Evolutionary conservation across 2,329 filamentous ascomycete species (phyloP).

Genomic region (Epichloe baconii): DNA sequence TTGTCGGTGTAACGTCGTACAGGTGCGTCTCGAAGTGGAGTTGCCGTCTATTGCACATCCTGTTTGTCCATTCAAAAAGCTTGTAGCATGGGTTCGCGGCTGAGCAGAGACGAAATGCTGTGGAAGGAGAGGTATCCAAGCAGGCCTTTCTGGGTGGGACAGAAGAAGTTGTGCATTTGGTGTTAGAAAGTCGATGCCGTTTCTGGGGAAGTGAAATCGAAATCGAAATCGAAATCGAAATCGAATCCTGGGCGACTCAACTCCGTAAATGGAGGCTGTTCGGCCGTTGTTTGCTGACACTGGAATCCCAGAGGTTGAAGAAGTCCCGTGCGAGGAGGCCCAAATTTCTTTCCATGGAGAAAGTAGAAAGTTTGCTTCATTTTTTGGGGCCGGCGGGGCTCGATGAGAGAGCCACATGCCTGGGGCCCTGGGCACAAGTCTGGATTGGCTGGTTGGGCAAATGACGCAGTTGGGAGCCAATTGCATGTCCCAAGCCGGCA

Average conservation of each 20-base stretch:
- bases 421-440: too few relatives aligned
- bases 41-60: conserved; percentile 1
- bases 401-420: not conserved
- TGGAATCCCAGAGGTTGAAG: not conserved
- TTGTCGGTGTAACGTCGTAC: conserved; percentile 4
- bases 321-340: not conserved
- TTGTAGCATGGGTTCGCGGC: conserved; percentile 5
- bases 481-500: too few relatives aligned
- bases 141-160: not conserved
- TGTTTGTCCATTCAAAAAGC: conserved; percentile 1
- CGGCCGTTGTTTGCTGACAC: not conserved
- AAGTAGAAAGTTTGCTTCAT: not conserved
- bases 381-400: not conserved
- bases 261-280: not conserved
- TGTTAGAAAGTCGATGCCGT: not conserved
- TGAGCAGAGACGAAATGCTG: conserved; percentile 13
- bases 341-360: not conserved
- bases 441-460: not conserved
- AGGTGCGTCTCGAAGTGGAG: conserved; percentile 2
- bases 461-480: not conserved
- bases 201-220: not conserved
- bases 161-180: not conserved
- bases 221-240: too few relatives aligned
- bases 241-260: not conserved
- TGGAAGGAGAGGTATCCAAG: conserved; percentile 1